phyloP scores from a whole-genome alignment of 169 alveolate species.

The Cyclospora cayetanensis region DNA sequence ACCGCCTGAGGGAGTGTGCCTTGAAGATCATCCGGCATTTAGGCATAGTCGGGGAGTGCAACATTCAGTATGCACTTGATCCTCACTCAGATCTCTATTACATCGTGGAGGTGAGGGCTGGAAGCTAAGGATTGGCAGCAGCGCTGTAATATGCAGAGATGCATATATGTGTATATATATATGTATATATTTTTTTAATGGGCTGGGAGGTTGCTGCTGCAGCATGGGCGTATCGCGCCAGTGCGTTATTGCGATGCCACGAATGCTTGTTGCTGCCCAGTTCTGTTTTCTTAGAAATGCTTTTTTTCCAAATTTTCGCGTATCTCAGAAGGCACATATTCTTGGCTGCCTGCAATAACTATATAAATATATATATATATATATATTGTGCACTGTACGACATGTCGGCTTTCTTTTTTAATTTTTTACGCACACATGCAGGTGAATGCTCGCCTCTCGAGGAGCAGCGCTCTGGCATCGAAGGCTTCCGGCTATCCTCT shows the following conservation, averaged over 20 bases:
- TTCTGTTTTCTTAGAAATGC: too few species aligned
- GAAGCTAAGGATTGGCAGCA: not conserved
- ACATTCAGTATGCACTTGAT: slow-evolving; percentile 91
- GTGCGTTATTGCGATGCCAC: too few species aligned
- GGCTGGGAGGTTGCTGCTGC: too few species aligned
- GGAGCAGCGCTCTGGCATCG: slow-evolving; percentile 91
- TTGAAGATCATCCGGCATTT: slow-evolving; percentile 87
- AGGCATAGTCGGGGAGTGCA: slow-evolving; percentile 91
- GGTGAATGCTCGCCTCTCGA: slow-evolving; percentile 89
- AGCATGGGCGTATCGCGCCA: too few species aligned
- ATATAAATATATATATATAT: too few species aligned
- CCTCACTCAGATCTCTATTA: slow-evolving; percentile 86
- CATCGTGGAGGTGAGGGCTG: slow-evolving; percentile 89
- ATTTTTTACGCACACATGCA: not conserved
- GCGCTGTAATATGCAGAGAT: not conserved
- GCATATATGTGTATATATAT: too few species aligned
- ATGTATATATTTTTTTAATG: not conserved
- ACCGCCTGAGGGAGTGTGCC: slow-evolving; percentile 85
- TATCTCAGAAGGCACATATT: not conserved
- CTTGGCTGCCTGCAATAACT: too few species aligned
- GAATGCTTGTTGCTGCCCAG: not conserved
- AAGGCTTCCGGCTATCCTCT: slow-evolving; percentile 93
- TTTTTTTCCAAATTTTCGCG: not conserved
- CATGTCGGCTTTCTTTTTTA: not conserved
- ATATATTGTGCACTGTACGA: too few species aligned